Evolutionary conservation across 2,329 filamentous ascomycete species (phyloP), one percentile per base, ranked within the genome.

Genomic region (Helotiales sp.): DNA sequence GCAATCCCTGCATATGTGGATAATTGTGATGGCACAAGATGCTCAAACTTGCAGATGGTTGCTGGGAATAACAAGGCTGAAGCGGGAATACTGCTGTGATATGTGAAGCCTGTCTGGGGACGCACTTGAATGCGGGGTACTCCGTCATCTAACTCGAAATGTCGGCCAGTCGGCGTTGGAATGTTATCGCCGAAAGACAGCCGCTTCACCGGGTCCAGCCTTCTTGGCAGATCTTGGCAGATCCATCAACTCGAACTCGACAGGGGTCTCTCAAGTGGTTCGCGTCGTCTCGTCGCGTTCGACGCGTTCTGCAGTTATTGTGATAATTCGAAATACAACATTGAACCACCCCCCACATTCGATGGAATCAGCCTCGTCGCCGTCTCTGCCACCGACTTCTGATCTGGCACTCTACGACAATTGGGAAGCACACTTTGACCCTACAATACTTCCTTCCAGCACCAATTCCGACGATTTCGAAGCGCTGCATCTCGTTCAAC

Each of bases 401-500:
- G 72, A 76, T 62, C 70, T 72, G 8, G 70, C 67, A 26, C 66
- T 75, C 37, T 52, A 57, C 24, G 66, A 73, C 37, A 69, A 75
- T 69, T 74, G 67, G 70, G 70, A 76, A 58, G 47, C 72, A 13
- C 62, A 65, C 22, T 43, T 65, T 13, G 20, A 63, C 28, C 40
- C 66, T 54, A n/a, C 17, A 20, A 57, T 52, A 22, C 24, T 70
- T 55, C 64, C 70, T 45, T 68, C 69, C 30, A 72, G 67, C 57
- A 71, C 78, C 28, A 71, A 79, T 70, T 81, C 81, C 10, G 82
- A 86, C 79, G 83, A 85, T 49, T 69, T 84, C 52, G 80, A 84
- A 70, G 80, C 81, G 47, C 73, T 84, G 24, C 76, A 81, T 47
- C 72, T 78, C 64, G 77, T 80, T 40, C 75, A 78, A 34, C 73